A percentile compares a stretch with the other conserved stretches of the same genome.
These are phyloP conservation scores for Ogataea corticis DNA, from an alignment of 805 yeast genomes.

Conservation along the genomic window DNA sequence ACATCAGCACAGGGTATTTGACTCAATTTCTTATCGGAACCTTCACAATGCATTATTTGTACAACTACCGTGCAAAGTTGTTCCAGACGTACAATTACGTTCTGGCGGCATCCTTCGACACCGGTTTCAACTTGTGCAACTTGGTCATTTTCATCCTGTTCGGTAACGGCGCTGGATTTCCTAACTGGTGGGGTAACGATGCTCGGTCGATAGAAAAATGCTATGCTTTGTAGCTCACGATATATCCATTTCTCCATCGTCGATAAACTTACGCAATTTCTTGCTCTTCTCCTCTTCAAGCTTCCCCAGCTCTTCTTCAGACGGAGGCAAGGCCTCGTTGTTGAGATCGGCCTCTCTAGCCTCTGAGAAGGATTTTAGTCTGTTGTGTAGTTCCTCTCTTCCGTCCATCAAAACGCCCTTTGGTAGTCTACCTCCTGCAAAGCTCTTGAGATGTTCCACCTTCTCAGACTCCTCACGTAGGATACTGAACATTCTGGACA, in stretches of 20 bases:
- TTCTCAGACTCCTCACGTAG: conserved; percentile 86
- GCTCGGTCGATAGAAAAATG: conserved; percentile 45
- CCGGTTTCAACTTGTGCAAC: conserved; percentile 48
- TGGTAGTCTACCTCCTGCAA: conserved; percentile 78
- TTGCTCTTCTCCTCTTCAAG: conserved; percentile 48
- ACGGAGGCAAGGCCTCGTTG: conserved; percentile 90
- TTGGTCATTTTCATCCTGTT: conserved; percentile 39
- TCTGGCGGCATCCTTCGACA: conserved; percentile 52
- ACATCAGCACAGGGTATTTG: conserved; percentile 48
- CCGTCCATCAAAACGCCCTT: conserved; percentile 85
- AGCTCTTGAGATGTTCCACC: conserved; percentile 73
- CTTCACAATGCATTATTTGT: conserved; percentile 46
- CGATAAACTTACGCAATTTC: conserved; percentile 39
- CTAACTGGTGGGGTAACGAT: conserved; percentile 54
- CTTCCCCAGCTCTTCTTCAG: conserved; percentile 53
- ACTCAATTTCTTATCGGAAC: conserved; percentile 51
- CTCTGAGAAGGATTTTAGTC: conserved; percentile 74
- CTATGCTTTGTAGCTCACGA: conserved; percentile 35
- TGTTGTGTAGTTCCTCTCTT: conserved; percentile 69
- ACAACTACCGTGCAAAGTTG: conserved; percentile 37
- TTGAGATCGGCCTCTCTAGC: conserved; percentile 77
- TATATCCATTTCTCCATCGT: conserved; percentile 23
- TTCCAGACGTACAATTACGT: conserved; percentile 50
- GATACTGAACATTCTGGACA: conserved; percentile 87
- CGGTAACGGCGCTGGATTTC: conserved; percentile 28